Conservation (phyloP, 164 flowering plant genomes). For the Malania oleifera region DNA sequence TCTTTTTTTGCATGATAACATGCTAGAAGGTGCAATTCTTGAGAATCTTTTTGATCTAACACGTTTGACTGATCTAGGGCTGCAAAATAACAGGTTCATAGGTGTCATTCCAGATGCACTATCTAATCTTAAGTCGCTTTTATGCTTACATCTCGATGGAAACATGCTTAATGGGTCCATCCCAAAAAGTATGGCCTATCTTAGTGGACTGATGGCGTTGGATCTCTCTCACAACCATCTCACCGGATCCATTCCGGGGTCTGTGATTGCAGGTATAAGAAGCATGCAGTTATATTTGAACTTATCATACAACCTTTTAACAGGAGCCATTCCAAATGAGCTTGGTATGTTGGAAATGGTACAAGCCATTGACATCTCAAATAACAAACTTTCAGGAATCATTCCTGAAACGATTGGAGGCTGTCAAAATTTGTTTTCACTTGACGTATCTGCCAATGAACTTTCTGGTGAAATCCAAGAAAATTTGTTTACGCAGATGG, state of each 20-base stretch:
- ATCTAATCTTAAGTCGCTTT: slow-evolving; percentile 53
- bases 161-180: slow-evolving; percentile 67
- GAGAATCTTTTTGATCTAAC: slow-evolving; percentile 37
- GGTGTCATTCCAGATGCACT: slow-evolving; percentile 56
- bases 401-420: slow-evolving; percentile 45
- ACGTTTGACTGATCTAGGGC: slow-evolving; percentile 35
- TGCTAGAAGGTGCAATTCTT: slow-evolving; percentile 58
- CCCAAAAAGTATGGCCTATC: slow-evolving; percentile 41
- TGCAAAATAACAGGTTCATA: slow-evolving; percentile 43
- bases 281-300: slow-evolving; percentile 47
- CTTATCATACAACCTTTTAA: slow-evolving; percentile 56
- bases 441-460: slow-evolving; percentile 61
- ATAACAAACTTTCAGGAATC: slow-evolving; percentile 60
- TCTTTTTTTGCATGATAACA: slow-evolving; percentile 41
- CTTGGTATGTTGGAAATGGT: slow-evolving; percentile 63
- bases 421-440: slow-evolving; percentile 51
- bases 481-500: slow-evolving; percentile 24
- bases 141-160: slow-evolving; percentile 47
- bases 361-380: slow-evolving; percentile 67
- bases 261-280: slow-evolving; percentile 39
- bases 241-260: slow-evolving; percentile 49
- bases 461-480: slow-evolving; percentile 44
- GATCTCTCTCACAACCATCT: slow-evolving; percentile 73
- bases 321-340: slow-evolving; percentile 53
- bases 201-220: slow-evolving; percentile 31